These are phyloP conservation scores for Paraphaeosphaeria sporulosa DNA, from an alignment of 2,329 filamentous ascomycete genomes.

Conservation along the genomic window DNA sequence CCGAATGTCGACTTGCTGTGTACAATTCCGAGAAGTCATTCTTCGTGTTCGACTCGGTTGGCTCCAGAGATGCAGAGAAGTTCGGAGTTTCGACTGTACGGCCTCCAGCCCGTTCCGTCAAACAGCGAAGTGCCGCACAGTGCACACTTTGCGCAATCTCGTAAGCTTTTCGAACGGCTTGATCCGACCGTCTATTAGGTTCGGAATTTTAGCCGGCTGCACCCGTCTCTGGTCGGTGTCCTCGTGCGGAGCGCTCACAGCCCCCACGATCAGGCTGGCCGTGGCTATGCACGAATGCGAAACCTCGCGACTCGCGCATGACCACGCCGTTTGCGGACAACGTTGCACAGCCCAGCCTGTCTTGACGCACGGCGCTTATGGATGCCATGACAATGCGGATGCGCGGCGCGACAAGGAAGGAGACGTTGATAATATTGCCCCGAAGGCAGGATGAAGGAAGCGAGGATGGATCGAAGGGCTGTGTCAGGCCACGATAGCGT, in stretches of 20 bases:
- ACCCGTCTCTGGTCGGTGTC: not conserved
- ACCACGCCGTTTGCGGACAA: not conserved
- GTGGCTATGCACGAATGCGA: not conserved
- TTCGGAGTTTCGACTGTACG: not conserved
- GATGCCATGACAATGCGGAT: not conserved
- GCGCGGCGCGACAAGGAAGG: not conserved
- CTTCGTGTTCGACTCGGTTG: not conserved
- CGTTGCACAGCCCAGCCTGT: not conserved
- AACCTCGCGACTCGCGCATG: not conserved
- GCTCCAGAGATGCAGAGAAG: not conserved
- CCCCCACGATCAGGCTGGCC: not conserved
- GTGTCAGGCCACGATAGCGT: not conserved
- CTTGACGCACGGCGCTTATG: not conserved
- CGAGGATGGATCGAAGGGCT: not conserved
- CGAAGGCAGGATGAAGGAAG: not conserved
- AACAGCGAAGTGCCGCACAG: not conserved
- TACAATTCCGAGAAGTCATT: not conserved
- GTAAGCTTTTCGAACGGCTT: not conserved
- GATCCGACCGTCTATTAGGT: not conserved
- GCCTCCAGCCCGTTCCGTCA: not conserved
- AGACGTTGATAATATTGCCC: not conserved
- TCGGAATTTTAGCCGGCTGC: not conserved
- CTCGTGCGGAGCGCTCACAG: not conserved
- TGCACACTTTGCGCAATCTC: not conserved
- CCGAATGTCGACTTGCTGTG: not conserved